Base-by-base conservation (phyloP, 257 asterid genomes). In the Handroanthus guayacan region DNA sequence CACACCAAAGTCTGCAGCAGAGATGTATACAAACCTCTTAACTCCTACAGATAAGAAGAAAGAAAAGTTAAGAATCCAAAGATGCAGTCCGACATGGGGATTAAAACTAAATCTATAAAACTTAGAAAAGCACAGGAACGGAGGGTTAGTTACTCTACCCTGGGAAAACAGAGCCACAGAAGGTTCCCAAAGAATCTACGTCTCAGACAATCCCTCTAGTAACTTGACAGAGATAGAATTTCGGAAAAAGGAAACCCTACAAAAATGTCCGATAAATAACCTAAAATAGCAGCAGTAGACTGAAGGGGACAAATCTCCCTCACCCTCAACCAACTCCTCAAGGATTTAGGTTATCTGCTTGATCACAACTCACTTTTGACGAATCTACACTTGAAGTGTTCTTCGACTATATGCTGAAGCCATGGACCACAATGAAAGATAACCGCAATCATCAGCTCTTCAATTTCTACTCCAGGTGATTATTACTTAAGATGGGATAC, bases 1-100 rank as follows among this genome's bases (percentile, higher is more conserved):
- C 79, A 86, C 78, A 74, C 97, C 97, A 73, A 84, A 91, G 83
- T 91, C 97, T n/a, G 97, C 97, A 75, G 97, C 97, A 17, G 97
- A 91, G 71, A 91, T 80, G 56, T 91, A 89, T 20, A 89, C 97
- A 80, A 88, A 91, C 75, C 97, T 80, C 83, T 88, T 90, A 39
- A 87, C 89, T n/a, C 93, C 96, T 90, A 66, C 62, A 79, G 61
- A 69, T 25, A 18, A 58, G 67, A 64, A 55, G 72, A 78, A 63
- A 74, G 37, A 5, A 20, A 13, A 38, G 7, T 48, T 34, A 61
- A 71, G 38, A 69, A 41, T 43, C 39, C 12, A 20, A 61, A 45
- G 50, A 18, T 47, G 65, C 41, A 25, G 52, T 34, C 2, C 2
- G 5, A 44, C 3, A 9, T 12, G 3, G n/a, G 20, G 36, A 25